phyloP scores from a whole-genome alignment of 139 green algal genomes.

The Asterochloris erici region DNA sequence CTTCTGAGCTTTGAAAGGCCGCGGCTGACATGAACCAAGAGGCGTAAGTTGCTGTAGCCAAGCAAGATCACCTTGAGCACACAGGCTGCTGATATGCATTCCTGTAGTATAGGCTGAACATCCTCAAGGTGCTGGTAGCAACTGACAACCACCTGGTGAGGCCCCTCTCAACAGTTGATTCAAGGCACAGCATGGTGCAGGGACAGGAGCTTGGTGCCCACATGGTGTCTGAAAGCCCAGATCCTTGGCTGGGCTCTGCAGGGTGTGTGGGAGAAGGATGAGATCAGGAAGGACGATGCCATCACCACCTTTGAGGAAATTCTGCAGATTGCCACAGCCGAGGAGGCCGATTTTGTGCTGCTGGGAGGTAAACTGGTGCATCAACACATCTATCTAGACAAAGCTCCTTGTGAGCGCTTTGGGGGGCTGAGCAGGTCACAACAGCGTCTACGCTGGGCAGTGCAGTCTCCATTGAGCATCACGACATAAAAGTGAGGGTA shows the following conservation, averaged over 20 bases:
- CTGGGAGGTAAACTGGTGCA: conserved; percentile 48
- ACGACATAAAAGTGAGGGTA: too few relatives aligned
- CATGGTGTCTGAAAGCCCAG: neutral
- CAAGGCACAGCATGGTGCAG: too few relatives aligned
- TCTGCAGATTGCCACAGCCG: conserved; percentile 31
- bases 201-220: neutral
- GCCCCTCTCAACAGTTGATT: neutral
- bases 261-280: conserved; percentile 95
- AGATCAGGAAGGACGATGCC: conserved; percentile 87
- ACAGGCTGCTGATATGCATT: too few relatives aligned
- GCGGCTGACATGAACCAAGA: too few relatives aligned
- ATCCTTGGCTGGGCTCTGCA: conserved; percentile 27
- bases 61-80: too few relatives aligned
- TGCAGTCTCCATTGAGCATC: too few relatives aligned
- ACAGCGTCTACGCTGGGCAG: too few relatives aligned
- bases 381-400: too few relatives aligned
- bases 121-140: conserved; percentile 82
- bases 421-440: too few relatives aligned
- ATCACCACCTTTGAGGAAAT: conserved; percentile 81
- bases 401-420: too few relatives aligned
- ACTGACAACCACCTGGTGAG: conserved; percentile 96
- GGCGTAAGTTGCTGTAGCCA: too few relatives aligned
- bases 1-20: too few relatives aligned
- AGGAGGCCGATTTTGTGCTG: conserved; percentile 83
- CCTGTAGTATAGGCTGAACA: neutral